Evolutionary conservation across 2,329 filamentous ascomycete genomes (phyloP).

Genomic region (Colletotrichum phormii): DNA sequence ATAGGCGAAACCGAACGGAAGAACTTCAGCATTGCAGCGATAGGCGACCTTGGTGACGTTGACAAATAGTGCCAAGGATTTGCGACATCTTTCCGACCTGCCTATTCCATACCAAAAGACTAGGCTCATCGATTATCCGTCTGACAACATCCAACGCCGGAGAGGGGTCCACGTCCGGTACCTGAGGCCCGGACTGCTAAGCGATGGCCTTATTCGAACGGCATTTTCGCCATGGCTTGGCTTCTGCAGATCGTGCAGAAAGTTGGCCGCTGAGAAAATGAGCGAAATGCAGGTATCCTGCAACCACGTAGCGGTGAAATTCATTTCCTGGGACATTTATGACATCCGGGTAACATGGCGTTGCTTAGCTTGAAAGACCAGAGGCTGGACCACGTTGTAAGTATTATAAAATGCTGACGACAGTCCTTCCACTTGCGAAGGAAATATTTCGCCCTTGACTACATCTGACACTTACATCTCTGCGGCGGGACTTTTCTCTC

Average conservation of each 20-base stretch:
- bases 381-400: too few relatives aligned
- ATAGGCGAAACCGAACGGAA: neutral
- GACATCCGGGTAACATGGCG: neutral
- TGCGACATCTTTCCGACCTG: slow-evolving; percentile 28
- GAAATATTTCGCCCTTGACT: neutral
- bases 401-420: neutral
- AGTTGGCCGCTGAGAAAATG: neutral
- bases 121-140: neutral
- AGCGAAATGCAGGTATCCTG: neutral
- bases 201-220: slow-evolving; percentile 23
- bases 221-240: slow-evolving; percentile 27
- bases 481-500: neutral
- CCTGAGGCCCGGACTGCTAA: too few relatives aligned
- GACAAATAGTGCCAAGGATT: slow-evolving; percentile 10
- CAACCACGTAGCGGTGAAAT: neutral
- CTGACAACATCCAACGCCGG: neutral
- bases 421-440: neutral
- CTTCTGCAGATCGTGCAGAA: slow-evolving; percentile 16
- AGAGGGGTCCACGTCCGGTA: neutral
- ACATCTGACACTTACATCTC: too few relatives aligned
- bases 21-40: neutral
- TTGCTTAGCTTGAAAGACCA: neutral
- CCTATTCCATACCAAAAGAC: slow-evolving; percentile 9
- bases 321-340: slow-evolving; percentile 14
- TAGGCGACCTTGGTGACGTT: neutral